These are phyloP conservation scores for Penicillium oxalicum DNA, from an alignment of 2,329 filamentous ascomycete species.

Conservation along the genomic window DNA sequence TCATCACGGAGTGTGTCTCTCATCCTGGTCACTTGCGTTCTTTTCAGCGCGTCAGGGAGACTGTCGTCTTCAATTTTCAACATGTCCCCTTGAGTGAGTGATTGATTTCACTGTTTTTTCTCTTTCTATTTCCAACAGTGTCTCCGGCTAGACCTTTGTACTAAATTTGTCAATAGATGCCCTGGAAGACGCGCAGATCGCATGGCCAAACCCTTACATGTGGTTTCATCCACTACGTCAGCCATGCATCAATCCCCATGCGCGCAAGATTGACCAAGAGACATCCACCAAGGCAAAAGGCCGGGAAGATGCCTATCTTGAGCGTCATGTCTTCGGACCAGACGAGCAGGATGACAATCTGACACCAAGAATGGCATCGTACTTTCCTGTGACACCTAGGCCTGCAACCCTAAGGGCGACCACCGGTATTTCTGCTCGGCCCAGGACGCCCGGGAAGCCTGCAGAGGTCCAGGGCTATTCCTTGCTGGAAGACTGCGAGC, in stretches of 20 bases:
- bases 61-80: slow-evolving; percentile 76
- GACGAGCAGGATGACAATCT: too few species aligned
- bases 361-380: too few species aligned
- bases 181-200: slow-evolving; percentile 66
- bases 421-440: too few species aligned
- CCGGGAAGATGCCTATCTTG: slow-evolving; percentile 48
- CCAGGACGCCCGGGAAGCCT: too few species aligned
- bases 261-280: slow-evolving; percentile 25
- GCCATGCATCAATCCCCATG: slow-evolving; percentile 14
- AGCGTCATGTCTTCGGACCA: too few species aligned
- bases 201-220: slow-evolving; percentile 72
- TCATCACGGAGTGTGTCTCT: slow-evolving; percentile 68
- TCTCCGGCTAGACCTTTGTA: neutral
- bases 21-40: slow-evolving; percentile 44
- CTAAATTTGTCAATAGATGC: slow-evolving; percentile 49
- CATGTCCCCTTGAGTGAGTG: slow-evolving; percentile 67
- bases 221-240: slow-evolving; percentile 48
- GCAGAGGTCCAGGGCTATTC: too few species aligned
- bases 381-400: too few species aligned
- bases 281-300: slow-evolving; percentile 37
- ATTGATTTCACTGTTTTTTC: too few species aligned
- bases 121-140: too few species aligned
- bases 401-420: too few species aligned
- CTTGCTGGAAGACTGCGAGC: too few species aligned
- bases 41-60: slow-evolving; percentile 63